phyloP scores from a whole-genome alignment of 495 filamentous ascomycete species.

The Neurospora terricola region DNA sequence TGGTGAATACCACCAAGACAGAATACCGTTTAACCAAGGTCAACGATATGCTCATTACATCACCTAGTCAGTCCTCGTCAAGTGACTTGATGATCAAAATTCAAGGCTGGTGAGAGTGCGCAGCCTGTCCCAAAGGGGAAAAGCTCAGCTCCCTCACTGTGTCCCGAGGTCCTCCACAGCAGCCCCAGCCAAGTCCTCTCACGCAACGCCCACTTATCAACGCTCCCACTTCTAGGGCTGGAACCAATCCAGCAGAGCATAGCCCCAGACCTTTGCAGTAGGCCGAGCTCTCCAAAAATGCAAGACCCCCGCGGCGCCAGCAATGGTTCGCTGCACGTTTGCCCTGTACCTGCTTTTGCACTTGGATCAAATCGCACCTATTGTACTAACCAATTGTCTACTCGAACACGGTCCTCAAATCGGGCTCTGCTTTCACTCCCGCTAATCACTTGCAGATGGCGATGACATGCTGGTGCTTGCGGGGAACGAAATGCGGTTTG shows the following conservation, averaged over 20 bases:
- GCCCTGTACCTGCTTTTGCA: background rate
- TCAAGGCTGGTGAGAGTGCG: background rate
- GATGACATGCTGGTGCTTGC: background rate
- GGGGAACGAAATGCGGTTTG: background rate
- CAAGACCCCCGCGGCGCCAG: background rate
- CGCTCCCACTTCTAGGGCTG: background rate
- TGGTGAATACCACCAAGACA: background rate
- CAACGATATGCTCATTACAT: background rate
- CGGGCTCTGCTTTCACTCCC: background rate
- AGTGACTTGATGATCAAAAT: background rate
- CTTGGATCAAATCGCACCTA: background rate
- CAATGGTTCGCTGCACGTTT: background rate
- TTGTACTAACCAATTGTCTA: background rate
- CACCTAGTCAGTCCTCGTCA: background rate
- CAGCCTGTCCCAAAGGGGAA: background rate
- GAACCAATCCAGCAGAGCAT: background rate
- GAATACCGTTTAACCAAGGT: background rate
- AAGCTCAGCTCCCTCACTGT: background rate
- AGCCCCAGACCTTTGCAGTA: background rate
- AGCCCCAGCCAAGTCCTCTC: background rate
- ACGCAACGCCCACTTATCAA: background rate
- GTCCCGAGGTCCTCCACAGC: background rate
- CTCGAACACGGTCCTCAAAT: background rate
- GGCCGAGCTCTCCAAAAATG: background rate
- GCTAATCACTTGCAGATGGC: background rate